Base-by-base conservation (phyloP, 148 eudicot genomes). In the Tetragonia tetragonoides region DNA sequence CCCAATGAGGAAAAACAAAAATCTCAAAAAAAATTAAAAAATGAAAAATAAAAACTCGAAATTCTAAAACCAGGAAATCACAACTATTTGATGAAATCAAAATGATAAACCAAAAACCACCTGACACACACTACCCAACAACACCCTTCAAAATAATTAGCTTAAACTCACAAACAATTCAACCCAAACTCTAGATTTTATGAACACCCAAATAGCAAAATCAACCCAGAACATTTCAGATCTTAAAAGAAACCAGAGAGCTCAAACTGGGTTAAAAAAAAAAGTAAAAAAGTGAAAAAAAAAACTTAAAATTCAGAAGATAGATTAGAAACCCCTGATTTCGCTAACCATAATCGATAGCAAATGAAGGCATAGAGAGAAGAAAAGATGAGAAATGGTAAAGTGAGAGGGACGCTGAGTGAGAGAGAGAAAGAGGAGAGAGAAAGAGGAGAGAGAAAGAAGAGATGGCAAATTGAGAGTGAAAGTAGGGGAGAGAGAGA, bases 321-420 rank as follows among this genome's bases (percentile, higher is more conserved):
- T 14, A 34, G 37, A 47, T 23, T n/a, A 60, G 44, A 38, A 40
- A 20, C 8, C 0, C 44, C 65, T 5, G 37, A 61, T 44, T 9
- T n/a, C 6, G 66, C 75, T 78, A 80, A 2, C 80, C 86, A 75
- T 80, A 79, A 80, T 80, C 83, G 42, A 87, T 46, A 54, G 70
- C 67, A 28, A 68, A 76, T 4, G 70, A 81, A 81, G 76, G 34
- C 76, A 80, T 70, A 79, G 61, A 74, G 54, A 21, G 66, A 37
- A n/a, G 15, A 76, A 51, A 23, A 49, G 34, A 75, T 24, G 15
- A 53, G 37, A 41, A 78, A 81, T 84, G 76, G 80, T 79, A 74
- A 77, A 84, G 81, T 69, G 82, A 80, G 69, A 82, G 75, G 79
- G 71, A 46, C 64, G 75, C 77, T 44, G 61, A 76, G 74, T 72